Base-by-base conservation (phyloP, 208 protist genomes). In the Trypanosoma melophagium region DNA sequence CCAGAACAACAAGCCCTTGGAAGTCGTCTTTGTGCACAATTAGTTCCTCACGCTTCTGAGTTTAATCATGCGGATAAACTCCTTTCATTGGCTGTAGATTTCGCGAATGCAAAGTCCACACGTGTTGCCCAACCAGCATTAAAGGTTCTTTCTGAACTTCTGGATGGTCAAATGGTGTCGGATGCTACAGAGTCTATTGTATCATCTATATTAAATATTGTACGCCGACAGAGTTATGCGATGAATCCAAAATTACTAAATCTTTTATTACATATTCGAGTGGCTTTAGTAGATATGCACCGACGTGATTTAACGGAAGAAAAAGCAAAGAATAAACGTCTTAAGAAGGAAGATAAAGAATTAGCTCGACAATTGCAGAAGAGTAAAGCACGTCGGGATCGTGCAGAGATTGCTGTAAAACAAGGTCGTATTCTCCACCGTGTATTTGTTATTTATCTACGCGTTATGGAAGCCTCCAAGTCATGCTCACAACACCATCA, bases 1-100 rank as follows among this genome's bases (percentile, higher is more conserved):
- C 92, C 92, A 7, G 88, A 96, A 76, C 92, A 96, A 71, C 92
- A 96, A 76, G 92, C 92, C 19, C 86, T 96, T n/a, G 92, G 92
- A 21, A 96, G 92, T 74, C 88, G 92, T 42, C 66, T 96, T 28
- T 94, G 88, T 52, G 82, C 92, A 9, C 70, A 81, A 41, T 82
- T 96, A 24, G 75, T 95, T 38, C 69, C 71, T 31, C 72, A 58
- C 50, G 90, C 89, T 52, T 89, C 92, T 8, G 88, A 96, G 65
- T 96, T 95, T 76, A 96, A 96, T 66, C 86, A 96, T 65, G 71
- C 82, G 50, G 92, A 96, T 57, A 87, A 77, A 47, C 82, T 96
- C 12, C 68, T 96, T 22, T 71, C 79, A 14, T 66, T 94, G 40
- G 89, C 87, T 35, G 70, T 96, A 25, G 75, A 94, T 55, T 96